A percentile compares a stretch with the other conserved stretches of the same genome.
These are phyloP conservation scores for Phaseolus coccineus DNA, from an alignment of 331 rosid genomes.

Conservation along the genomic window DNA sequence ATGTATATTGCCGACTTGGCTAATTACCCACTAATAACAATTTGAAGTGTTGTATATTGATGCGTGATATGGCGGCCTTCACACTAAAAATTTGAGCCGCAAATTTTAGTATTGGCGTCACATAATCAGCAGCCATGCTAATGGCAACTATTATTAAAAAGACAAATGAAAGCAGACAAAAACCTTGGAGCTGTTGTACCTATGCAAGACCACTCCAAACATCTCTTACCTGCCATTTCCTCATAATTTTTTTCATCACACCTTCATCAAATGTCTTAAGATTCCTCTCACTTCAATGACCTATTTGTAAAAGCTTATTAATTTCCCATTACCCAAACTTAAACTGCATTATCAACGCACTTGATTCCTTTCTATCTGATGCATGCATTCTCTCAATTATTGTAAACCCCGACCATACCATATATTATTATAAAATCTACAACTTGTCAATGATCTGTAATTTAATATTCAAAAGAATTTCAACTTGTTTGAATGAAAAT, in stretches of 20 bases:
- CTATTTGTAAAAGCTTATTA: not conserved
- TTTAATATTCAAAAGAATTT: slow-evolving; percentile 47
- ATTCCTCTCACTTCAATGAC: too few relatives aligned
- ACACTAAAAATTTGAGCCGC: not conserved
- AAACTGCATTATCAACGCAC: slow-evolving; percentile 32
- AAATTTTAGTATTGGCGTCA: not conserved
- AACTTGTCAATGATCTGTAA: slow-evolving; percentile 27
- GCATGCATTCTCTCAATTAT: slow-evolving; percentile 44
- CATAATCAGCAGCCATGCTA: not conserved
- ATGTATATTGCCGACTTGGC: not conserved
- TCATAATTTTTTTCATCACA: too few relatives aligned
- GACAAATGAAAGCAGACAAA: slow-evolving; percentile 10
- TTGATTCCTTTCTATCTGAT: slow-evolving; percentile 33
- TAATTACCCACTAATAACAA: not conserved
- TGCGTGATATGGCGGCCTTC: not conserved
- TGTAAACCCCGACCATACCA: not conserved
- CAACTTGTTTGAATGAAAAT: slow-evolving; percentile 56
- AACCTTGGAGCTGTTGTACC: not conserved
- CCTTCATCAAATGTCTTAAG: too few relatives aligned
- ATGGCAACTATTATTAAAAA: not conserved
- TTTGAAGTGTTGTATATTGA: not conserved
- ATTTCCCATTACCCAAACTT: slow-evolving; percentile 9
- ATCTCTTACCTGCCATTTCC: too few relatives aligned
- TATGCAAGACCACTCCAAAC: not conserved
- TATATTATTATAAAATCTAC: slow-evolving; percentile 22